phyloP scores from a whole-genome alignment of 192 early-diverging fungal species.

The Phlyctochytrium bullatum region DNA sequence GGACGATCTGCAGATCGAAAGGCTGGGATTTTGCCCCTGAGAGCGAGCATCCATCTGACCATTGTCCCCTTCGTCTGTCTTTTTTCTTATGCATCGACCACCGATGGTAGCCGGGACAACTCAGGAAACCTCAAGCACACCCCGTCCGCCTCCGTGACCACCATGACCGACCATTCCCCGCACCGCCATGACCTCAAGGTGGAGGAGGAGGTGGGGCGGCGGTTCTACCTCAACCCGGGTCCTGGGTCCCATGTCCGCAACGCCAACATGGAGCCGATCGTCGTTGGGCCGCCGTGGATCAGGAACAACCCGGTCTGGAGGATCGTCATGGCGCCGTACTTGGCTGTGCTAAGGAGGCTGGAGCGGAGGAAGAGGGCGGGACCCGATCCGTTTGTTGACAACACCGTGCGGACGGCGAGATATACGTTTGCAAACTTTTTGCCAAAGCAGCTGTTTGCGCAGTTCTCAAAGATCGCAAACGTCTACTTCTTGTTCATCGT shows the following conservation, averaged over 20 bases:
- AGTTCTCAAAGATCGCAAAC: constrained; percentile 71
- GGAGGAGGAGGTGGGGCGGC: neutral
- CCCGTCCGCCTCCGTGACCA: too few relatives aligned
- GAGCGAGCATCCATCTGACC: too few relatives aligned
- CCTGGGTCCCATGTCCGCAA: neutral
- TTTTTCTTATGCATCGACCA: too few relatives aligned
- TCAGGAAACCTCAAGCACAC: too few relatives aligned
- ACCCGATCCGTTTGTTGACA: constrained; percentile 37
- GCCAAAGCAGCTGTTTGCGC: constrained; percentile 61
- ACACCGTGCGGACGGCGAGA: constrained; percentile 61
- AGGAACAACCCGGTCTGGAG: constrained; percentile 6
- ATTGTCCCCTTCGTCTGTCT: too few relatives aligned
- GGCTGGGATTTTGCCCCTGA: too few relatives aligned
- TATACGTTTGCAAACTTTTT: constrained; percentile 59
- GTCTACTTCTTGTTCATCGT: constrained; percentile 80
- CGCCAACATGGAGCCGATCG: constrained; percentile 5
- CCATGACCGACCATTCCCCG: too few relatives aligned
- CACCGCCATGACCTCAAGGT: neutral
- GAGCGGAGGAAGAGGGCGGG: neutral
- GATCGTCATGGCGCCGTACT: constrained; percentile 16
- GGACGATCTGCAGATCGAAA: too few relatives aligned
- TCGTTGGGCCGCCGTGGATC: constrained; percentile 20
- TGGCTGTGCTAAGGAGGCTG: neutral
- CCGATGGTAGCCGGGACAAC: too few relatives aligned
- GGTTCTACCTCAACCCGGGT: neutral